These are phyloP conservation scores for Kluyveromyces starmeri DNA, from an alignment of 805 yeast genomes.

Conservation along the genomic window DNA sequence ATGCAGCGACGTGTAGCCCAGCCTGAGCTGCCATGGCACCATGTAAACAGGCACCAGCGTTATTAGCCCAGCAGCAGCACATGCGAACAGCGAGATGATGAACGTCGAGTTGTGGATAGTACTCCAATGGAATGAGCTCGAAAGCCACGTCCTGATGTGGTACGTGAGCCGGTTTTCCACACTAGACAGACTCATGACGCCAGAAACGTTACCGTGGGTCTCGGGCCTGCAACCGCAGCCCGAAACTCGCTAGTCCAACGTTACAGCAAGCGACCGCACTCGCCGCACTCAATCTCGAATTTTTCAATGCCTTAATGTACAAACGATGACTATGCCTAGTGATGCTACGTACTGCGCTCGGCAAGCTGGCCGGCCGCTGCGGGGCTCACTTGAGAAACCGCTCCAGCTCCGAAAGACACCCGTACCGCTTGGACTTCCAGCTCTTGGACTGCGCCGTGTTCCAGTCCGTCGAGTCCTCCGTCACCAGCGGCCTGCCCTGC, in stretches of 20 bases:
- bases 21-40: conserved; percentile 48
- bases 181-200: conserved; percentile 20
- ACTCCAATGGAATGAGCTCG: conserved; percentile 33
- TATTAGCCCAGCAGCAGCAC: conserved; percentile 76
- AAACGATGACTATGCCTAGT: too few relatives aligned
- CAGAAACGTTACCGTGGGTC: too few relatives aligned
- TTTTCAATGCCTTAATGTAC: too few relatives aligned
- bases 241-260: too few relatives aligned
- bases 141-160: conserved; percentile 37
- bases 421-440: conserved; percentile 24
- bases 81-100: conserved; percentile 46
- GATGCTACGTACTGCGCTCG: too few relatives aligned
- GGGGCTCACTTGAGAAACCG: conserved; percentile 10
- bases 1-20: conserved; percentile 56
- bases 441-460: conserved; percentile 21
- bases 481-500: neutral
- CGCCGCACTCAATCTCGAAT: too few relatives aligned
- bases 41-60: conserved; percentile 75
- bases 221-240: too few relatives aligned
- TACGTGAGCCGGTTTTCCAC: conserved; percentile 33
- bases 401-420: conserved; percentile 21
- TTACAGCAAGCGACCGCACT: too few relatives aligned
- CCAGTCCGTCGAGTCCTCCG: conserved; percentile 19
- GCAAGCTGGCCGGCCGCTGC: too few relatives aligned
- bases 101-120: conserved; percentile 44